Evolutionary conservation across 2,329 filamentous ascomycete genomes (phyloP).

Genomic region (Lachnum nothofagi): DNA sequence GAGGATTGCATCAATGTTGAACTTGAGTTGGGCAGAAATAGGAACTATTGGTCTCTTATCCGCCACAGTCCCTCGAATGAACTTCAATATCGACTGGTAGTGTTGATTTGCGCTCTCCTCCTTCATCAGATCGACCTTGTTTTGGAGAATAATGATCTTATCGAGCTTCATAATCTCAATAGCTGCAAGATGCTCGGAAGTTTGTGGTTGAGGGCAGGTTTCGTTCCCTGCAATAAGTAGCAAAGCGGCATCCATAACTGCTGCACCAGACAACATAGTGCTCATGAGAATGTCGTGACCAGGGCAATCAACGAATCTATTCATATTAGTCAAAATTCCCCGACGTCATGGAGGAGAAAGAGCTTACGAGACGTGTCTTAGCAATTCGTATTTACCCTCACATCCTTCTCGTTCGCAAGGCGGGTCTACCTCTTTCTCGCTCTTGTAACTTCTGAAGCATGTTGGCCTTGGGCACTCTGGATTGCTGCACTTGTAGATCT

Average conservation of each 20-base stretch:
- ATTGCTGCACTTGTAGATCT: conserved; percentile 99
- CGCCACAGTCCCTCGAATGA: conserved; percentile 94
- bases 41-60: conserved; percentile 94
- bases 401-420: conserved; percentile 93
- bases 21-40: conserved; percentile 95
- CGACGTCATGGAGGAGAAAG: no score
- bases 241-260: conserved; percentile 98
- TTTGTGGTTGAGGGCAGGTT: conserved; percentile 96
- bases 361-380: conserved; percentile 87
- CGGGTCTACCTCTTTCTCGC: conserved; percentile 96
- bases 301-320: conserved; percentile 92
- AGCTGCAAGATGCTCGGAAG: conserved; percentile 94
- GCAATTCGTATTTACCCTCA: conserved; percentile 75
- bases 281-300: conserved; percentile 99
- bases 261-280: conserved; percentile 98
- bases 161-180: conserved; percentile 99
- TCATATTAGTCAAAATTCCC: conserved; percentile 27
- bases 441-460: conserved; percentile 96
- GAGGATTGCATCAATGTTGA: conserved; percentile 98
- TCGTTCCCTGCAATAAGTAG: conserved; percentile 97
- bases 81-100: conserved; percentile 96
- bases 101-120: conserved; percentile 91
- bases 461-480: conserved; percentile 83
- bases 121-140: conserved; percentile 98
- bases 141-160: conserved; percentile 99